Evolutionary conservation across 2,329 filamentous ascomycete species (phyloP), one percentile per base, ranked within the genome.

Genomic region (Fusarium concolor): DNA sequence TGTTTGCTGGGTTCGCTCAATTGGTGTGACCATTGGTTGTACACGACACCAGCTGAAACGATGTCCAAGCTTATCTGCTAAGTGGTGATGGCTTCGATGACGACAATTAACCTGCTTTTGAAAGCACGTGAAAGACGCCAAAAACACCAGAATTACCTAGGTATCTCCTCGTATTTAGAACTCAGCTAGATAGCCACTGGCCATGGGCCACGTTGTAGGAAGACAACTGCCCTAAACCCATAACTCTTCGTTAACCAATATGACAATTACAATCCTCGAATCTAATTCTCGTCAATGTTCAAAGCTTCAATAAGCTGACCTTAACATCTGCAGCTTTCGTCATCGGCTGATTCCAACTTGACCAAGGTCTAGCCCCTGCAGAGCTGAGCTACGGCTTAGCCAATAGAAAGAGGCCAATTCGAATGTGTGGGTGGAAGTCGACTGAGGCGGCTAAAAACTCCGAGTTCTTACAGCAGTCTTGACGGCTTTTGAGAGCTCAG

Each of bases 1-100:
- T 20, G 39, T 44, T 17, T 41, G n/a, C 3, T n/a, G 10, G 2
- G 6, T 28, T 58, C 10, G 14, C 22, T 20, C 38, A 42, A 33
- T 50, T 51, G 26, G 15, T 26, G 12, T 22, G 22, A 29, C 44
- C 35, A 46, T 20, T 58, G 38, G 24, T 24, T 22, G 39, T 33
- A 60, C 58, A 50, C 56, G 61, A 62, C 57, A 50, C 59, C 37
- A 53, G 17, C 37, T 67, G 49, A 58, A 56, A 56, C 42, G 22
- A 11, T 28, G 22, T 53, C 28, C 54, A 47, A 31, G 56, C 38
- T 38, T 35, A 45, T 55, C 51, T 20, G 17, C 35, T 10, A 51
- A 35, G 51, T 68, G 62, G 62, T 47, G 65, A 72, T 68, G 43
- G 65, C 68, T 65, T 68, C 71, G 66, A 73, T 73, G 71, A 73